Evolutionary conservation across 2,329 filamentous ascomycete genomes (phyloP), one percentile per base, ranked within the genome.

Genomic region (Ceratocystis cacaofunesta): DNA sequence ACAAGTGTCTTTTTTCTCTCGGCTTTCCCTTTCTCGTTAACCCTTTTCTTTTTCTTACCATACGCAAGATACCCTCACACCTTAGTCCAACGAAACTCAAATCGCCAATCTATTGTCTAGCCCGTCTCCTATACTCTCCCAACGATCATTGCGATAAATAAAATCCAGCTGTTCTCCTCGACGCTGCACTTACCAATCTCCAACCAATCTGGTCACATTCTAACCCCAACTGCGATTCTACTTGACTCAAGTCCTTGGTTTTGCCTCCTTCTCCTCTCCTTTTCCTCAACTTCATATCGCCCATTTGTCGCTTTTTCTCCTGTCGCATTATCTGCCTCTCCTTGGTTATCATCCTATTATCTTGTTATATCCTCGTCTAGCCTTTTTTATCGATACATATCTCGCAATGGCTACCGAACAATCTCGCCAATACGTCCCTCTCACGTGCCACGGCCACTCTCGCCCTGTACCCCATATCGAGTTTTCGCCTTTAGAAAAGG

Each of bases 391-490:
- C 60, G n/a, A 46, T 36, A 8, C 50, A 46, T 30, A 43, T 15
- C 25, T 28, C 61, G 41, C 28, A 43, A 65, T 67, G 69, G 73
- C 15, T 55, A 8, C 61, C 28, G 75, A 77, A 69, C 65, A 68
- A 12, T 70, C 74, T 67, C 78, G 80, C 64, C 81, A 82, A 74
- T 90, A 91, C 66, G 90, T 96, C 65, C 92, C 92, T 66, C 78
- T 96, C 74, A 96, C 92, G 70, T 96, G 92, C 76, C 92, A 96
- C 75, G 92, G 92, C 69, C 92, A 96, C 75, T 95, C 92, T 63
- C 85, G 92, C 67, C 92, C 92, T 1, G 91, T 96, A 64, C 90
- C 92, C 5, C 92, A 96, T 75, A 83, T 96, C 72, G 88, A 85
- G 75, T 96, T 96, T 77, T 96, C 92, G 28, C 84, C 87, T 12